Percentiles rank a stretch among this genome's conserved stretches.
Conservation (phyloP, 2,329 filamentous ascomycete genomes). For the Beauveria bassiana region DNA sequence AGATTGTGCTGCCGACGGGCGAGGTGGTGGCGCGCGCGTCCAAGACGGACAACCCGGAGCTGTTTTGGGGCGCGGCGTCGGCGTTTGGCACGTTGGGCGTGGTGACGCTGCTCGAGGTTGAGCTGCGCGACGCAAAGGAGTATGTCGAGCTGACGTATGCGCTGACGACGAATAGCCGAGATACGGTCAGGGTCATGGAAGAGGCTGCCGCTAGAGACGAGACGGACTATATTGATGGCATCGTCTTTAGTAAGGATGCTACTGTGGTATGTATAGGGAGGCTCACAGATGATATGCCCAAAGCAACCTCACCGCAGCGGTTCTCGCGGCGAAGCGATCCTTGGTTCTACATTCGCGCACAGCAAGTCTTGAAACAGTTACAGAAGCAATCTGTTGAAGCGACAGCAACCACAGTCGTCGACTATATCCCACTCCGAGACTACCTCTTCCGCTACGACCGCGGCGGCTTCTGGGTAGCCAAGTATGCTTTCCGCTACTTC, state of each 20-base stretch:
- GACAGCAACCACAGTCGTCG: conserved; percentile 21
- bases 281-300: conserved; percentile 40
- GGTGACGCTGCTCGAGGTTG: conserved; percentile 54
- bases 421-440: conserved; percentile 54
- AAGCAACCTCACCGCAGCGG: conserved; percentile 24
- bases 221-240: conserved; percentile 62
- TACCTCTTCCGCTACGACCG: conserved; percentile 60
- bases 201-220: conserved; percentile 29
- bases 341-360: conserved; percentile 67
- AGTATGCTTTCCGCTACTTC: conserved; percentile 57
- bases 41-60: conserved; percentile 43
- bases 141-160: conserved; percentile 54
- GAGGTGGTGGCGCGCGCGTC: conserved; percentile 48
- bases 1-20: conserved; percentile 58
- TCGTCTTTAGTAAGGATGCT: conserved; percentile 48
- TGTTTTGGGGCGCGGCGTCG: conserved; percentile 58
- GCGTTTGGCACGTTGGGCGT: conserved; percentile 62
- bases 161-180: conserved; percentile 32
- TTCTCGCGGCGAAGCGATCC: conserved; percentile 56
- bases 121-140: conserved; percentile 44
- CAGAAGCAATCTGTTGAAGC: not conserved
- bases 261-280: conserved; percentile 55
- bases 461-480: conserved; percentile 55
- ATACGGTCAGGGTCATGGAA: conserved; percentile 35
- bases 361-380: conserved; percentile 30